These are phyloP conservation scores for rapeseed (Brassica napus) DNA, from an alignment of 345 rosid species.

Conservation along the genomic window Da-Ae NC_063440.1:26818001-26818500, in stretches of 20 bases:
- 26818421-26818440: slow-evolving; percentile 1
- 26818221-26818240: neutral
- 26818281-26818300: slow-evolving; percentile 58
- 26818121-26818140: neutral
- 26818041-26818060: slow-evolving; percentile 70
- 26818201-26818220: neutral
- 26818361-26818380: slow-evolving; percentile 23
- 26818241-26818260: slow-evolving; percentile 50
- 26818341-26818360: slow-evolving; percentile 64
- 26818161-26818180: neutral
- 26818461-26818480: neutral
- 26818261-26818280: slow-evolving; percentile 61
- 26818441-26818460: slow-evolving; percentile 1
- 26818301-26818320: slow-evolving; percentile 71
- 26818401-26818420: neutral
- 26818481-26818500: neutral
- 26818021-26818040: slow-evolving; percentile 82
- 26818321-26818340: slow-evolving; percentile 80
- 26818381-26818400: neutral
- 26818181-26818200: neutral
- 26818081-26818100: slow-evolving; percentile 20
- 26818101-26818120: neutral
- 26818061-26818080: slow-evolving; percentile 46
- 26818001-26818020: slow-evolving; percentile 97
- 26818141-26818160: neutral